Evolutionary conservation across 108 stramenopile genomes (phyloP), one percentile per base, ranked within the genome.

Genomic region (Cyclostephanos invisitatus): DNA sequence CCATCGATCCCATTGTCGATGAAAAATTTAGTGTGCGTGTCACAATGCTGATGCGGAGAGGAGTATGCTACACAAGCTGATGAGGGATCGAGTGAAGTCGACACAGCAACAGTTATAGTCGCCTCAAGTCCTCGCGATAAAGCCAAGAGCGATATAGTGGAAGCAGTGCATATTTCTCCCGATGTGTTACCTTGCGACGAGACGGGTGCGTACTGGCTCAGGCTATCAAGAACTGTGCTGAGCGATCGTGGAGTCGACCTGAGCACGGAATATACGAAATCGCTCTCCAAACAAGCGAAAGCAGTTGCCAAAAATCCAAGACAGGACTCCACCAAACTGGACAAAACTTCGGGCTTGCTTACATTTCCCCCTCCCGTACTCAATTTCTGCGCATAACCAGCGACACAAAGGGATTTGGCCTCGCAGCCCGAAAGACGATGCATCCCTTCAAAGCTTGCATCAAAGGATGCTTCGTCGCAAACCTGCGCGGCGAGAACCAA

Each of bases 241-340:
- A 49, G 25, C 27, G 22, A 58, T 57, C 21, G n/a, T 0, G 72
- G 46, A 7, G 67, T 36, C 5, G 49, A 24, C 50, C 44, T 37
- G 1, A 79, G 25, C 54, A 79, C 66, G 18, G 61, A 62, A 62
- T 79, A 73, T 14, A 79, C 71, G 17, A 79, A n/a, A 64, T 79
- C 78, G 54, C 71, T 62, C 32, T 79, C 78, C 67, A 79, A 68
- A 63, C 78, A 79, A 8, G 78, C 71, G 68, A 73, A 79, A 0
- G 72, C 60, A 12, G 78, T 79, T 1, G 71, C 78, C 32, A 79
- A 17, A 32, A 68, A 79, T 60, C 72, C 78, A 48, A 79, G 51
- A 17, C 71, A 66, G n/a, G 78, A 72, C 32, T 72, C 72, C 12
- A 79, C 71, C 67, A 72, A 67, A 48, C 40, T 46, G n/a, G 49